phyloP scores from a whole-genome alignment of 495 filamentous ascomycete species.

The Penicillium paxilli region DNA sequence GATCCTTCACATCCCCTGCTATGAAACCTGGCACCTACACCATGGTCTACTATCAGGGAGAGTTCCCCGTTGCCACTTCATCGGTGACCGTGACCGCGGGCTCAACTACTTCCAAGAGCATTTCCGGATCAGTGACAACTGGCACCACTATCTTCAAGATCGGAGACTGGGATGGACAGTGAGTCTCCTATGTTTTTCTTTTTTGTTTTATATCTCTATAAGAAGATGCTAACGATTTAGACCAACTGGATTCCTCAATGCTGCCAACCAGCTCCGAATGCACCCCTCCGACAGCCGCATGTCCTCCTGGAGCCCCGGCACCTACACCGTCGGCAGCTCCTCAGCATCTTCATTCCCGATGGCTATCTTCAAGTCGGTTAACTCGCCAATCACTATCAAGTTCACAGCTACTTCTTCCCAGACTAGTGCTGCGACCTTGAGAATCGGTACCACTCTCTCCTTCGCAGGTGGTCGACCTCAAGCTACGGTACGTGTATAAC shows the following conservation, averaged over 20 bases:
- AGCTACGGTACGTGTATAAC: constrained; percentile 10
- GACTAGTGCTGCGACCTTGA: constrained; percentile 54
- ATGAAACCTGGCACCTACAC: constrained; percentile 71
- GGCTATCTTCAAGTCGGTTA: constrained; percentile 63
- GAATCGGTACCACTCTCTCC: constrained; percentile 63
- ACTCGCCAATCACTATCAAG: constrained; percentile 61
- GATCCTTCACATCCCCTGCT: constrained; percentile 59
- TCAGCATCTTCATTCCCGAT: constrained; percentile 58
- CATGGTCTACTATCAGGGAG: constrained; percentile 66
- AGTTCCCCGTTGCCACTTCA: constrained; percentile 55
- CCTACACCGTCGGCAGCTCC: constrained; percentile 59
- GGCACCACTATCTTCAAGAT: constrained; percentile 61
- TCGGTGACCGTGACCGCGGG: constrained; percentile 57
- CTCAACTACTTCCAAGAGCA: constrained; percentile 50
- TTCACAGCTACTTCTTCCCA: constrained; percentile 55
- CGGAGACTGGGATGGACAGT: constrained; percentile 59
- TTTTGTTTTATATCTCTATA: too few relatives aligned
- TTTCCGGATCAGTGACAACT: constrained; percentile 46
- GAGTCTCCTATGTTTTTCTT: too few relatives aligned
- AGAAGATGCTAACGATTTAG: constrained; percentile 21
- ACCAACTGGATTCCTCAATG: constrained; percentile 66
- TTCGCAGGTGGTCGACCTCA: constrained; percentile 52
- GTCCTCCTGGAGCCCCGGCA: constrained; percentile 56
- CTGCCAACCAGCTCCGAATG: constrained; percentile 64
- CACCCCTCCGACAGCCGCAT: constrained; percentile 65